These are phyloP conservation scores for Panus rudis DNA, from an alignment of 768 basidiomycete genomes.

Conservation along the genomic window DNA sequence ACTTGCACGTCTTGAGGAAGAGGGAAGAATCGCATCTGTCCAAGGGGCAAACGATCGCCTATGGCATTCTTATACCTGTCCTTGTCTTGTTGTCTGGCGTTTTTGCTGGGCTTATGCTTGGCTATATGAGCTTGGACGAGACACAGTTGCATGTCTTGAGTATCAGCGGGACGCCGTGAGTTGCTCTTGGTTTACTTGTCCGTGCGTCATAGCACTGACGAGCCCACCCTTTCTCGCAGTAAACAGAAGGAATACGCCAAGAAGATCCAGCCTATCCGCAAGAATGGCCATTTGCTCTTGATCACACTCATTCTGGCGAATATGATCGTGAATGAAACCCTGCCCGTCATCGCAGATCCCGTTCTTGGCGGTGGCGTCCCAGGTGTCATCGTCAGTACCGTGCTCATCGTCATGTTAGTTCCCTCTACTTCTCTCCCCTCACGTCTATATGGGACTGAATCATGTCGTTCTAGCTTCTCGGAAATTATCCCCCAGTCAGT, in stretches of 20 bases:
- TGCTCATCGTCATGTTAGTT: constrained; percentile 76
- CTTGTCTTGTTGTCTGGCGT: constrained; percentile 72
- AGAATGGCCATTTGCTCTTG: constrained; percentile 71
- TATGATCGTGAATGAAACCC: constrained; percentile 82
- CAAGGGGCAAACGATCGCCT: constrained; percentile 29
- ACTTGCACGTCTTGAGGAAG: too few relatives aligned
- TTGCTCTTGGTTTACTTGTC: constrained; percentile 1
- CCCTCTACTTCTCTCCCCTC: neutral
- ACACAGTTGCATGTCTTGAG: constrained; percentile 81
- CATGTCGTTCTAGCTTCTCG: constrained; percentile 47
- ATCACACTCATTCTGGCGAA: constrained; percentile 75
- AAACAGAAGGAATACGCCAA: constrained; percentile 69
- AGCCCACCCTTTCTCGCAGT: constrained; percentile 35
- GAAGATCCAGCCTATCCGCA: constrained; percentile 75
- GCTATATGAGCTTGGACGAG: constrained; percentile 85
- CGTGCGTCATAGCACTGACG: too few relatives aligned
- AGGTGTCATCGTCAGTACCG: constrained; percentile 70
- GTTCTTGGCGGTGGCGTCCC: constrained; percentile 66
- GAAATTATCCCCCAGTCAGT: constrained; percentile 86
- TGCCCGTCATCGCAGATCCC: constrained; percentile 71
- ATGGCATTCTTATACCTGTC: constrained; percentile 61
- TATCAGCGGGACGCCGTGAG: constrained; percentile 72
- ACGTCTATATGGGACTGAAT: neutral
- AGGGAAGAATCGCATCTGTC: too few relatives aligned
- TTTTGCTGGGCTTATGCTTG: constrained; percentile 81